Conservation (phyloP, 1,139 yeast genomes). For the Diutina ranongensis region DNA sequence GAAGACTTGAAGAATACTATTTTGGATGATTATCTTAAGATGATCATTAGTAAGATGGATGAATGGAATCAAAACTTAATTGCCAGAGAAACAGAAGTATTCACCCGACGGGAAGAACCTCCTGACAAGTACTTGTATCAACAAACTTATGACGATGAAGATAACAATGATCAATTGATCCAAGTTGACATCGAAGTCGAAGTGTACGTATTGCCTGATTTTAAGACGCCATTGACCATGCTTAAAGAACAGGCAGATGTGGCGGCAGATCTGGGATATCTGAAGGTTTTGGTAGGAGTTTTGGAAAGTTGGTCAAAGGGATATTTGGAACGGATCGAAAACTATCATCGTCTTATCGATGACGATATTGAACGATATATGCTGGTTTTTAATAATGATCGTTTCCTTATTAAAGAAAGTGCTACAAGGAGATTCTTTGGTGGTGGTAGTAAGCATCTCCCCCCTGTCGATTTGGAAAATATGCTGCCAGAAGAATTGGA, state of each 20-base stretch:
- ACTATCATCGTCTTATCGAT: slow-evolving; percentile 47
- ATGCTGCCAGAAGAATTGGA: slow-evolving; percentile 36
- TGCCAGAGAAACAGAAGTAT: slow-evolving; percentile 50
- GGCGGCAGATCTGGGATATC: slow-evolving; percentile 80
- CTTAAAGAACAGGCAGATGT: slow-evolving; percentile 87
- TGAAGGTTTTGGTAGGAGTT: slow-evolving; percentile 74
- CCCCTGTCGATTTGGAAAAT: slow-evolving; percentile 24
- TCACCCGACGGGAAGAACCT: slow-evolving; percentile 50
- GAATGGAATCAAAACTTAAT: slow-evolving; percentile 73
- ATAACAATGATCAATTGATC: slow-evolving; percentile 44
- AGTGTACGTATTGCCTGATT: slow-evolving; percentile 50
- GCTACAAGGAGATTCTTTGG: slow-evolving; percentile 36
- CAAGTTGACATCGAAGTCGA: slow-evolving; percentile 55
- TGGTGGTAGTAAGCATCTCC: slow-evolving; percentile 14
- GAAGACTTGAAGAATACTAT: slow-evolving; percentile 51
- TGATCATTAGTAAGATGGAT: slow-evolving; percentile 59
- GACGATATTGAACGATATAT: slow-evolving; percentile 42
- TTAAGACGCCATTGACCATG: slow-evolving; percentile 52
- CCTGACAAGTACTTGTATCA: slow-evolving; percentile 47
- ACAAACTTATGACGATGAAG: slow-evolving; percentile 32
- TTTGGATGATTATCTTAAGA: slow-evolving; percentile 60
- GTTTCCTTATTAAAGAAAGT: slow-evolving; percentile 26
- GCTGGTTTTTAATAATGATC: slow-evolving; percentile 32
- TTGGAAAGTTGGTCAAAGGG: slow-evolving; percentile 61
- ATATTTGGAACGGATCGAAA: slow-evolving; percentile 47